Conservation (phyloP, 306 rosid genomes). For the Cucurbita argyrosperma region DNA sequence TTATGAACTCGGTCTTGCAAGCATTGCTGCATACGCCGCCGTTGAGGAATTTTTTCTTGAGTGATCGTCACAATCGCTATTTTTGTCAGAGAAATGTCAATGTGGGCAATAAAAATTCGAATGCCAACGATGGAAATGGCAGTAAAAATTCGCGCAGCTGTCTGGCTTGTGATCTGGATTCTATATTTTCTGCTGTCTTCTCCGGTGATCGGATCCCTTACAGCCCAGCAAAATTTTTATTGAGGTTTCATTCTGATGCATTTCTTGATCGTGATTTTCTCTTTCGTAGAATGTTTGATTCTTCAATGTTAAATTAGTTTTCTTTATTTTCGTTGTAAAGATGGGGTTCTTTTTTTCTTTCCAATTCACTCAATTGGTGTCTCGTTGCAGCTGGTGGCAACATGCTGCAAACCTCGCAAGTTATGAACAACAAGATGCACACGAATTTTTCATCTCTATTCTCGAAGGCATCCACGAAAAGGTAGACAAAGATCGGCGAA, state of each 20-base stretch:
- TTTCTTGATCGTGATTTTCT: neutral
- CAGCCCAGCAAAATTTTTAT: conserved; percentile 83
- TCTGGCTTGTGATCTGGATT: conserved; percentile 80
- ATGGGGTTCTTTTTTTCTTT: neutral
- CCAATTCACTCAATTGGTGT: neutral
- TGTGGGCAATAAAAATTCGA: conserved; percentile 15
- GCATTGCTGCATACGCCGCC: conserved; percentile 94
- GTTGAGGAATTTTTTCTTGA: conserved; percentile 68
- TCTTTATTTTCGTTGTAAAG: neutral
- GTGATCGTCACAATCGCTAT: conserved; percentile 71
- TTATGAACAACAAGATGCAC: conserved; percentile 97
- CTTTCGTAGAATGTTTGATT: neutral
- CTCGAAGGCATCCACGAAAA: conserved; percentile 92
- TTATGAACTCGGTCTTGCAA: conserved; percentile 88
- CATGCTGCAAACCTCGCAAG: conserved; percentile 88
- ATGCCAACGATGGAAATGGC: conserved; percentile 16
- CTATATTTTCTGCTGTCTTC: conserved; percentile 61
- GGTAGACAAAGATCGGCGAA: conserved; percentile 58
- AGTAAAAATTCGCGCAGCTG: conserved; percentile 33
- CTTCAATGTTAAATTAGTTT: neutral
- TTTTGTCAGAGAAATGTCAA: conserved; percentile 53
- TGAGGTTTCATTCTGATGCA: conserved; percentile 35
- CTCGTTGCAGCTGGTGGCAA: conserved; percentile 85
- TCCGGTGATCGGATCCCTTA: conserved; percentile 72
- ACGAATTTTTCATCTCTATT: conserved; percentile 93